phyloP scores from a whole-genome alignment of 306 rosid species.

The Corylus americana region DNA sequence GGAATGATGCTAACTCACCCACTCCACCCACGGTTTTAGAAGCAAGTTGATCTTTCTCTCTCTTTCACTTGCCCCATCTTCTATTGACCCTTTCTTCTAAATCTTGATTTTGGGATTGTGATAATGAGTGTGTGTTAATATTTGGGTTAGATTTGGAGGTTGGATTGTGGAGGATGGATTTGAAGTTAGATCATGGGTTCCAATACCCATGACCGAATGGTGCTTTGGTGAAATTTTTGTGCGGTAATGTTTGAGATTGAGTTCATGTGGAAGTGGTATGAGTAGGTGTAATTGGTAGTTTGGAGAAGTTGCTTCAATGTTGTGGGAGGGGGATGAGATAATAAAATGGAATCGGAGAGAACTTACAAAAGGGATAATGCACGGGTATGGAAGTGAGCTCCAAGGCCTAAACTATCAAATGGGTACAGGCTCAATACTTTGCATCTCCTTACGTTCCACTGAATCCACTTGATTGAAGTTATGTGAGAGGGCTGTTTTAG shows the following conservation, averaged over 20 bases:
- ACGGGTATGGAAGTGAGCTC: too few species aligned
- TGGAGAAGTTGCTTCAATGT: neutral
- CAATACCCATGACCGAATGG: neutral
- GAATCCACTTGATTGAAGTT: too few species aligned
- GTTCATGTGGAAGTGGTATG: neutral
- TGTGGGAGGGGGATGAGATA: neutral
- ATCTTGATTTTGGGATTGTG: neutral
- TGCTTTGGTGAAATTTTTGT: neutral
- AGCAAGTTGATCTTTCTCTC: neutral
- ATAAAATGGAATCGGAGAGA: too few species aligned
- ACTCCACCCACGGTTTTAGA: neutral
- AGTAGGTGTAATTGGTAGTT: neutral
- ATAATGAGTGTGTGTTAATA: neutral
- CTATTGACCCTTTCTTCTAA: neutral
- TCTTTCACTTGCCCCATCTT: neutral
- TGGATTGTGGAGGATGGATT: neutral
- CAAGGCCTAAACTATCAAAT: too few species aligned
- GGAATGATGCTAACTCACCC: neutral
- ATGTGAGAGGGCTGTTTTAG: too few species aligned
- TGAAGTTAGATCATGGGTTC: neutral
- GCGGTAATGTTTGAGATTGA: neutral
- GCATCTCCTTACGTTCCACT: too few species aligned
- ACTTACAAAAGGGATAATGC: too few species aligned
- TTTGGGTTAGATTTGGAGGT: neutral
- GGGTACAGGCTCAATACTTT: too few species aligned